A percentile compares a stretch with the other conserved stretches of the same genome.
These are phyloP conservation scores for Besnoitia besnoiti DNA, from an alignment of 169 alveolate genomes.

Conservation along the genomic window DNA sequence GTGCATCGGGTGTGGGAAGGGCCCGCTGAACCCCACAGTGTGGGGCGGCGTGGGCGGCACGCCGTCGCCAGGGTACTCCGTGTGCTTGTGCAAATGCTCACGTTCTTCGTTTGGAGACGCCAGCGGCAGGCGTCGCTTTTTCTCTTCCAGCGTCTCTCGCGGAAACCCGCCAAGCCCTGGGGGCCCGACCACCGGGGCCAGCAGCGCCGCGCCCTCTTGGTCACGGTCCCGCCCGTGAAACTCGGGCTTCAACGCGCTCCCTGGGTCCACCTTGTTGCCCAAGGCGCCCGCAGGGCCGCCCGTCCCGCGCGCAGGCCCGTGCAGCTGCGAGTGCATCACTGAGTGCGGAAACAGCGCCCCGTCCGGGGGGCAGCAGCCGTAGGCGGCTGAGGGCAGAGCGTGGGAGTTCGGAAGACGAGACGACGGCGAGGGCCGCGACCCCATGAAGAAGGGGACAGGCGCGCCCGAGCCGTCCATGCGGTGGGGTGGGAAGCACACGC, in stretches of 20 bases:
- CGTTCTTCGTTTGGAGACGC: no score
- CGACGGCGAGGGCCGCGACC: background rate
- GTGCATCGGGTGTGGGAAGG: background rate
- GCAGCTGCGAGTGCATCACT: background rate
- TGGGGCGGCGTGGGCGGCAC: background rate
- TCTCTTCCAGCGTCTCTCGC: background rate
- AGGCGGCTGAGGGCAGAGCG: background rate
- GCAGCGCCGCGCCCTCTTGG: background rate
- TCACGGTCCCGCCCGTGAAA: background rate
- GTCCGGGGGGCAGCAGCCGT: background rate
- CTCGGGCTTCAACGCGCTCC: background rate
- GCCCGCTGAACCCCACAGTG: slow-evolving; percentile 1
- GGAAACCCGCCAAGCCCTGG: no score
- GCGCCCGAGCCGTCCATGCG: background rate
- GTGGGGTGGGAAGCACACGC: background rate
- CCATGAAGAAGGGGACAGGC: background rate
- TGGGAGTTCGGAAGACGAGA: background rate
- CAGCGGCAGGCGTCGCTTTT: background rate
- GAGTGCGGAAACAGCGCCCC: background rate
- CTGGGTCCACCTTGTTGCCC: background rate
- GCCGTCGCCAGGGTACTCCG: background rate
- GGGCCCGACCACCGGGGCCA: no score
- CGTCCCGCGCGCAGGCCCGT: background rate
- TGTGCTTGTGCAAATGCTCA: background rate
- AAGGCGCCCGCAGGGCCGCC: background rate